Evolutionary conservation across 345 rosid species (phyloP).

Genomic region (Salix udensis): DNA sequence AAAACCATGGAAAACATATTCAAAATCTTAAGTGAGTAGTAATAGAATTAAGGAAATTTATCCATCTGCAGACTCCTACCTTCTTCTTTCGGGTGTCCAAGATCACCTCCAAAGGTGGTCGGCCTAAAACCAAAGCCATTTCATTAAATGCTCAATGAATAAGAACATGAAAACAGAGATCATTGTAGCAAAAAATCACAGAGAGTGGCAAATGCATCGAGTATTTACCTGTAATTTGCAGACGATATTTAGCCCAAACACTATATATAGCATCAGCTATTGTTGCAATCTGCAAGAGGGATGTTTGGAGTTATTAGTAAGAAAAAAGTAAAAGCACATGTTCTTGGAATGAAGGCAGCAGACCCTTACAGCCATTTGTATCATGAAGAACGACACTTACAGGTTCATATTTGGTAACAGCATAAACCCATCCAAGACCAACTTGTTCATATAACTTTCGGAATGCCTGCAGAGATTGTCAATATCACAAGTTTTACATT

Average conservation of each 20-base stretch:
- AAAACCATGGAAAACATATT: neutral
- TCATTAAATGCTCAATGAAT: neutral
- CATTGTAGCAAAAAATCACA: neutral
- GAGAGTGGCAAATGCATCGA: neutral
- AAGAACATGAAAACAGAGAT: neutral
- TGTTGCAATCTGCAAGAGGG: slow-evolving; percentile 49
- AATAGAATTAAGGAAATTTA: neutral
- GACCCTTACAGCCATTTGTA: neutral
- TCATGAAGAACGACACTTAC: slow-evolving; percentile 35
- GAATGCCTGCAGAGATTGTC: slow-evolving; percentile 64
- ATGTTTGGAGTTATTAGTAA: neutral
- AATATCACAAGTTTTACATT: neutral
- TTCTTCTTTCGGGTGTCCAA: slow-evolving; percentile 63
- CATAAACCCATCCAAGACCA: slow-evolving; percentile 91
- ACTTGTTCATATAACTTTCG: slow-evolving; percentile 73
- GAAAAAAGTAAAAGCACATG: neutral
- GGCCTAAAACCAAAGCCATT: slow-evolving; percentile 43
- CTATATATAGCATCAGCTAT: slow-evolving; percentile 71
- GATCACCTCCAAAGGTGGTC: slow-evolving; percentile 61
- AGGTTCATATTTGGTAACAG: slow-evolving; percentile 78
- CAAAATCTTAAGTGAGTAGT: neutral
- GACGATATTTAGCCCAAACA: slow-evolving; percentile 83
- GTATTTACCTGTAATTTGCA: slow-evolving; percentile 64
- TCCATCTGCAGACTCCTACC: slow-evolving; percentile 31
- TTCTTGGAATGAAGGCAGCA: neutral